These are phyloP conservation scores for Dovyalis caffra DNA, from an alignment of 345 rosid species.

Conservation along the genomic window DNA sequence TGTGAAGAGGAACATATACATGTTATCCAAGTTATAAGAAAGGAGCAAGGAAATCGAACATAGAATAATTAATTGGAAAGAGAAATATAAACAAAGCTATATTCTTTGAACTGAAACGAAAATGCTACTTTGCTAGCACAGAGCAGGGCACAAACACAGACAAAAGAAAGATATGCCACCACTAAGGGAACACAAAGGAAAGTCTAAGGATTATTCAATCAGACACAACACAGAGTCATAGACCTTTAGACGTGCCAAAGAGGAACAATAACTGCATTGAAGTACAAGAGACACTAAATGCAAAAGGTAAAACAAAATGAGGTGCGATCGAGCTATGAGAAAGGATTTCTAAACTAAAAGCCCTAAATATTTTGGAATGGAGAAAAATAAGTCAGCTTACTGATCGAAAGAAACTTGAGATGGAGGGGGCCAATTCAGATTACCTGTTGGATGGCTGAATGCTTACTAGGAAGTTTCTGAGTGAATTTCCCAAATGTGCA, in stretches of 20 bases:
- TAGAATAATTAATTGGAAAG: not conserved
- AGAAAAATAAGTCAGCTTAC: no score
- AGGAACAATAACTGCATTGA: no score
- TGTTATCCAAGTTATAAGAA: not conserved
- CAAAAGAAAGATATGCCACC: no score
- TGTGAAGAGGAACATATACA: not conserved
- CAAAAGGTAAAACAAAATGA: no score
- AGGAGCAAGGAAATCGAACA: not conserved
- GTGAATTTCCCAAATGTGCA: conserved; percentile 75
- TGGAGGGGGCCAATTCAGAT: not conserved
- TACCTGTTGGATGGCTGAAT: conserved; percentile 74
- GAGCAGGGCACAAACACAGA: no score
- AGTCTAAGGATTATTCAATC: not conserved
- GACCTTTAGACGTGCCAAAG: no score
- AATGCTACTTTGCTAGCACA: not conserved
- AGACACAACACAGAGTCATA: not conserved
- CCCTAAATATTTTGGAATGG: no score
- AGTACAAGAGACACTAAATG: no score
- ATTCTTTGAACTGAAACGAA: not conserved
- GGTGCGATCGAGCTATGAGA: no score
- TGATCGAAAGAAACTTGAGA: not conserved
- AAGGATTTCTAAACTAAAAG: no score
- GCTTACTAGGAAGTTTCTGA: conserved; percentile 62
- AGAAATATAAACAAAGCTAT: not conserved
- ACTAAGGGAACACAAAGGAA: not conserved